These are phyloP conservation scores for Gracilaria vermiculophylla DNA, from an alignment of 23 red algal species.

Conservation along the genomic window DNA sequence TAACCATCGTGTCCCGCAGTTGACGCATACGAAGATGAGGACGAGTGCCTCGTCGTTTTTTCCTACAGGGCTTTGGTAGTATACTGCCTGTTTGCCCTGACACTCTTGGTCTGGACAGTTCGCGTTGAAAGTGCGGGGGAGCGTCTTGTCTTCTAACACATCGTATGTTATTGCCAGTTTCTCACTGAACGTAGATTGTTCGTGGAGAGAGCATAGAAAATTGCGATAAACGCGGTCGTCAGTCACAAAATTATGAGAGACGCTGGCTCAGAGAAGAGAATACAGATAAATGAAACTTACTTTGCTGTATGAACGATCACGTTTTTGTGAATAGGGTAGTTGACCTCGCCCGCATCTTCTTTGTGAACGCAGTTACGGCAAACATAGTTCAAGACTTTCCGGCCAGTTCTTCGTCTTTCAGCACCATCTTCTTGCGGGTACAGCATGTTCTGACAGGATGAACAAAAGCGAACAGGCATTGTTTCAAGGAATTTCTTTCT, in stretches of 20 bases:
- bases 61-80: constrained; percentile 93
- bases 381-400: constrained; percentile 72
- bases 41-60: constrained; percentile 95
- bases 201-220: too few species aligned
- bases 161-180: constrained; percentile 80
- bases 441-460: constrained; percentile 85
- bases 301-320: constrained; percentile 78
- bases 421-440: constrained; percentile 82
- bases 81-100: constrained; percentile 87
- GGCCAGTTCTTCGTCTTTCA: constrained; percentile 49
- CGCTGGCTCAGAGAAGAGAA: not conserved
- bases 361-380: constrained; percentile 75
- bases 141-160: constrained; percentile 83
- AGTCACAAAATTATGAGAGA: not conserved
- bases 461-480: constrained; percentile 72
- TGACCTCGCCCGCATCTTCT: constrained; percentile 33
- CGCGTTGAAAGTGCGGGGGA: constrained; percentile 83
- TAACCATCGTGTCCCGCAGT: constrained; percentile 81
- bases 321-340: constrained; percentile 80
- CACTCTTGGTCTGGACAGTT: constrained; percentile 72
- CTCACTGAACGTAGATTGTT: too few species aligned
- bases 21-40: constrained; percentile 82
- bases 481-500: not conserved
- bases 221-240: not conserved
- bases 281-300: constrained; percentile 49